Conservation (phyloP, 2,329 filamentous ascomycete species). For the Allantophomopsis lycopodina region DNA sequence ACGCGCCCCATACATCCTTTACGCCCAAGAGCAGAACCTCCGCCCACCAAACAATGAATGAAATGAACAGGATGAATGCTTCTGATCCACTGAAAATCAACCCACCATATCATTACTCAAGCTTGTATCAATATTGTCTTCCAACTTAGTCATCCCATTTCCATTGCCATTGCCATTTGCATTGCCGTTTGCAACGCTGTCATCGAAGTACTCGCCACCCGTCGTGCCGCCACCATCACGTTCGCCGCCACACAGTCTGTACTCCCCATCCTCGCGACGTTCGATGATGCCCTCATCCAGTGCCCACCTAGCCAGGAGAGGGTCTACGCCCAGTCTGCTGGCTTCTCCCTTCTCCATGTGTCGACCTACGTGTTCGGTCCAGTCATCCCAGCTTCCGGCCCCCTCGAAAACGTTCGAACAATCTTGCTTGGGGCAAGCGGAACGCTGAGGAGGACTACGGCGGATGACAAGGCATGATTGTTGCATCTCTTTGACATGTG, state of each 20-base stretch:
- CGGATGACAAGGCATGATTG: slow-evolving; percentile 58
- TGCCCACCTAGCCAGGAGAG: slow-evolving; percentile 45
- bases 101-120: too few relatives aligned
- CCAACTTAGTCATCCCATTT: too few relatives aligned
- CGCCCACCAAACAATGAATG: too few relatives aligned
- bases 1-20: too few relatives aligned
- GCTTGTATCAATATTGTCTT: too few relatives aligned
- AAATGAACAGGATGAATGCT: too few relatives aligned
- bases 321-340: slow-evolving; percentile 39
- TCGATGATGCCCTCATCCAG: slow-evolving; percentile 51
- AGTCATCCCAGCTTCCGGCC: slow-evolving; percentile 67
- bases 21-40: too few relatives aligned
- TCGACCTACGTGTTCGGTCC: slow-evolving; percentile 82
- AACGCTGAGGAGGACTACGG: slow-evolving; percentile 55
- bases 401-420: slow-evolving; percentile 63
- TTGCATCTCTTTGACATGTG: slow-evolving; percentile 56
- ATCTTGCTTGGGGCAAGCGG: slow-evolving; percentile 57
- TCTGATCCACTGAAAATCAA: too few relatives aligned
- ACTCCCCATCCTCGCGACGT: slow-evolving; percentile 38
- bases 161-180: too few relatives aligned
- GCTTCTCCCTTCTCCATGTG: slow-evolving; percentile 72
- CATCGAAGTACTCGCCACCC: neutral
- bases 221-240: slow-evolving; percentile 12
- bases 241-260: slow-evolving; percentile 34
- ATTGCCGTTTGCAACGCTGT: neutral